Conservation (phyloP, 768 basidiomycete genomes). For the Lactarius akahatsu region DNA sequence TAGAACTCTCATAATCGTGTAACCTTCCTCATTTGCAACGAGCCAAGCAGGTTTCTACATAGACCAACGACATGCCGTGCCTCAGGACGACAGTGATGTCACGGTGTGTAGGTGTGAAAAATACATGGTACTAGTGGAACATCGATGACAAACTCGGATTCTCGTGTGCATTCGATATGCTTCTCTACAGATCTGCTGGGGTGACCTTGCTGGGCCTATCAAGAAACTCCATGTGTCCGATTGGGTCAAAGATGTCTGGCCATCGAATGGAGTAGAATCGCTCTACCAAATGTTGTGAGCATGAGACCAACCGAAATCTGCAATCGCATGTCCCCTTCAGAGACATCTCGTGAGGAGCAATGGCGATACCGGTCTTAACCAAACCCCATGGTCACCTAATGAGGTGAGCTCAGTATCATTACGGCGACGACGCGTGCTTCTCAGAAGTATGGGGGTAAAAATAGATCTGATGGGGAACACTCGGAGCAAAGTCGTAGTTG, state of each 20-base stretch:
- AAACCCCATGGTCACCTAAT: not conserved
- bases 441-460: too few species aligned
- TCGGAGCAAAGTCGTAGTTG: too few species aligned
- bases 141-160: not conserved
- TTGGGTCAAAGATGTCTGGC: too few species aligned
- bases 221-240: not conserved
- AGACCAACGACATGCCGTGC: not conserved
- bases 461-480: too few species aligned
- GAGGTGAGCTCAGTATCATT: not conserved
- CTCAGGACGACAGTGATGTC: not conserved
- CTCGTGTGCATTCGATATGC: not conserved
- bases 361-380: not conserved
- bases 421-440: not conserved
- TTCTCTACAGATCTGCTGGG: not conserved
- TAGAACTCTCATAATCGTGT: constrained; percentile 16
- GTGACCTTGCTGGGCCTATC: not conserved
- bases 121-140: not conserved
- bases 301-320: not conserved
- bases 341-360: not conserved
- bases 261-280: not conserved
- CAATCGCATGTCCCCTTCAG: not conserved
- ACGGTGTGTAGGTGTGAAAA: not conserved
- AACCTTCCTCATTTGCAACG: too few species aligned
- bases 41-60: not conserved
- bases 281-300: not conserved